Percentiles rank a stretch among this genome's conserved stretches.
Evolutionary conservation across 1,284 basidiomycete species (phyloP).

Genomic region (Leccinum pachyderme): DNA sequence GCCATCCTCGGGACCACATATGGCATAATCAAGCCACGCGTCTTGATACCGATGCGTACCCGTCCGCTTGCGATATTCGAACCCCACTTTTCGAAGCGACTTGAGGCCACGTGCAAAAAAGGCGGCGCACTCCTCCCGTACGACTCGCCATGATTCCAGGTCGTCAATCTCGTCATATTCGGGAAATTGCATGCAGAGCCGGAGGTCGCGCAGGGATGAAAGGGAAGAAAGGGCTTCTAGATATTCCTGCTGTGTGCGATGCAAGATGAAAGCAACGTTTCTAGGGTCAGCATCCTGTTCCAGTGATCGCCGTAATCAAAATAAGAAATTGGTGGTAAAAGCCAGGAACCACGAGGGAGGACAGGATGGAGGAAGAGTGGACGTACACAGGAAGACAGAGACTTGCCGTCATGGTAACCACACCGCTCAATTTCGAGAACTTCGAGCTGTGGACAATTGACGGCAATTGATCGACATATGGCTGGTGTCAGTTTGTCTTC

Average conservation of each 20-base stretch:
- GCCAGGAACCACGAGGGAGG: constrained; percentile 11
- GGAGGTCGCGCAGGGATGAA: constrained; percentile 25
- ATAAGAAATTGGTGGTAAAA: constrained; percentile 15
- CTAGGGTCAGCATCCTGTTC: constrained; percentile 32
- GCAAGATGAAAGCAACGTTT: constrained; percentile 29
- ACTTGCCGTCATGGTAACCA: constrained; percentile 35
- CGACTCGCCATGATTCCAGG: constrained; percentile 32
- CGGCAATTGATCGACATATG: constrained; percentile 27
- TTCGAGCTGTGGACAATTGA: constrained; percentile 32
- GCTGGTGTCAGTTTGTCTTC: constrained; percentile 34
- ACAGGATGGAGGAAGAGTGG: constrained; percentile 17
- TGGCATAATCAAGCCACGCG: constrained; percentile 35
- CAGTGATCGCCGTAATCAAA: constrained; percentile 22
- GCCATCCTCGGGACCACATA: constrained; percentile 22
- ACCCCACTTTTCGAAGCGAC: constrained; percentile 33
- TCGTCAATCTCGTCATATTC: constrained; percentile 36
- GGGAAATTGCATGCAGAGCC: constrained; percentile 34
- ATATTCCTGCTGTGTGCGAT: constrained; percentile 34
- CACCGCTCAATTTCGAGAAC: constrained; percentile 33
- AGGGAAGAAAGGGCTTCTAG: constrained; percentile 32
- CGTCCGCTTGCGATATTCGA: constrained; percentile 35
- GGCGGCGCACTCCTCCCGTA: constrained; percentile 26
- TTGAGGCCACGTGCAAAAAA: constrained; percentile 33
- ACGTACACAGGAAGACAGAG: constrained; percentile 36
- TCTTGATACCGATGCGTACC: constrained; percentile 34